Evolutionary conservation across 1,284 basidiomycete species (phyloP), one percentile per base, ranked within the genome.

Genomic region (Ganoderma lingzhi): DNA sequence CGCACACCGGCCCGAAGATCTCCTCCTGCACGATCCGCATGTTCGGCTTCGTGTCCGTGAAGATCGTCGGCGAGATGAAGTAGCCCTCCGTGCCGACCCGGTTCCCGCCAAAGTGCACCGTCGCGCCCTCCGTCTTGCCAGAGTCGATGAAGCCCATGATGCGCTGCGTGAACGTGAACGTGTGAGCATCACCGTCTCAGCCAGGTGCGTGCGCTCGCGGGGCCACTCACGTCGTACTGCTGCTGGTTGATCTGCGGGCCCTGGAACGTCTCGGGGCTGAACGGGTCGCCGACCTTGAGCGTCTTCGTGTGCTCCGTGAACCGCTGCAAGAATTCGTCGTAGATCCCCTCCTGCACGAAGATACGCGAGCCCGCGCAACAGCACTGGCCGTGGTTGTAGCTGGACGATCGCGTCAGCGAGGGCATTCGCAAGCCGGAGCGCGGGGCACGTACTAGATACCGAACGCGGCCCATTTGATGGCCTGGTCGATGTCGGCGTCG

Each of bases 1-100:
- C 91, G 67, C 88, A 88, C 62, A 95, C 92, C 58, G 96, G 96
- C 6, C 95, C 96, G 77, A 96, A 96, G 78, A 97, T 96, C 83
- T 98, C 96, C 83, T 98, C 96, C 77, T 87, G 82, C 70, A 94
- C 92, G 78, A 98, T 97, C 83, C 88, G 91, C 93, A 96, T 96
- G 71, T 92, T 86, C 42, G 90, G 86, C 62, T 84, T 87, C 51
- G 89, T 88, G 78, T 96, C 85, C 53, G 91, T 92, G 86, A 97
- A 97, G 81, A 97, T 89, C 44, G 96, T 97, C n/a, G 93, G 94
- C 75, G 87, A 75, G 81, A 94, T 89, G 81, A 89, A 94, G 85
- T 87, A 94, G 1, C 93, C 93, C 77, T 94, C 89, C 10, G 82
- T 82, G 55, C 95, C 93, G 77, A 90, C 82, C 59, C 92, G 89